Conservation (phyloP, 371 early-diverging fungal genomes). For the Paraphysoderma sedebokerense region DNA sequence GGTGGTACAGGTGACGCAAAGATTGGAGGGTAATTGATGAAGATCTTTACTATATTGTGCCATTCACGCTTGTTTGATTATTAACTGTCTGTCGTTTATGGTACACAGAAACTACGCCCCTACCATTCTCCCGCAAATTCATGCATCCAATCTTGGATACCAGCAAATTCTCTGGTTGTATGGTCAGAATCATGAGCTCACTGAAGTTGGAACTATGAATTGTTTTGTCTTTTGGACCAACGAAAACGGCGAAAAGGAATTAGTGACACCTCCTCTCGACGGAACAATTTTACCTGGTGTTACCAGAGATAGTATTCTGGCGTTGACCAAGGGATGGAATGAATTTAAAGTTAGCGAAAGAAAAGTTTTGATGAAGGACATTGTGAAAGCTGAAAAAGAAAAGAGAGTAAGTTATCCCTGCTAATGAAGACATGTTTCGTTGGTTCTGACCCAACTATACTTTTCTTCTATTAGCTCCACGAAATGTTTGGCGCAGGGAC, state of each 20-base stretch:
- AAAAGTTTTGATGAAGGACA: constrained; percentile 62
- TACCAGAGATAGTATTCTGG: constrained; percentile 85
- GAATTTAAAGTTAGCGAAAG: constrained; percentile 84
- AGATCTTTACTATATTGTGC: background rate
- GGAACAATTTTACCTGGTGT: constrained; percentile 94
- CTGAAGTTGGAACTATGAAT: constrained; percentile 96
- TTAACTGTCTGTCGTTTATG: background rate
- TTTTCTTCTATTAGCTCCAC: constrained; percentile 5
- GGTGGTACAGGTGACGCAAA: constrained; percentile 90
- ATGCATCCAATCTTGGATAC: constrained; percentile 66
- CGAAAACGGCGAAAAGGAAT: constrained; percentile 53
- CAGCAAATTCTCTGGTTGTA: constrained; percentile 93
- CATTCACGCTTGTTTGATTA: background rate
- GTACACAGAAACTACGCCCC: constrained; percentile 43
- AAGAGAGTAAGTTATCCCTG: constrained; percentile 18
- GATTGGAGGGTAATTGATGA: constrained; percentile 46
- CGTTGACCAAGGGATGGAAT: constrained; percentile 61
- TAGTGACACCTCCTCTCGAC: constrained; percentile 84
- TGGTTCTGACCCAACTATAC: background rate
- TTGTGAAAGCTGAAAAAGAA: constrained; percentile 52
- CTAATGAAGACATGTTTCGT: constrained; percentile 15
- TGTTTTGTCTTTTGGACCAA: constrained; percentile 73
- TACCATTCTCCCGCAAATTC: constrained; percentile 70
- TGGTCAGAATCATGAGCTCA: constrained; percentile 64
- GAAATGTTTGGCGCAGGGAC: constrained; percentile 92